A percentile compares a stretch with the other conserved stretches of the same genome.
Evolutionary conservation across 139 green algal genomes (phyloP).

Genomic region (Eudorina sp.): DNA sequence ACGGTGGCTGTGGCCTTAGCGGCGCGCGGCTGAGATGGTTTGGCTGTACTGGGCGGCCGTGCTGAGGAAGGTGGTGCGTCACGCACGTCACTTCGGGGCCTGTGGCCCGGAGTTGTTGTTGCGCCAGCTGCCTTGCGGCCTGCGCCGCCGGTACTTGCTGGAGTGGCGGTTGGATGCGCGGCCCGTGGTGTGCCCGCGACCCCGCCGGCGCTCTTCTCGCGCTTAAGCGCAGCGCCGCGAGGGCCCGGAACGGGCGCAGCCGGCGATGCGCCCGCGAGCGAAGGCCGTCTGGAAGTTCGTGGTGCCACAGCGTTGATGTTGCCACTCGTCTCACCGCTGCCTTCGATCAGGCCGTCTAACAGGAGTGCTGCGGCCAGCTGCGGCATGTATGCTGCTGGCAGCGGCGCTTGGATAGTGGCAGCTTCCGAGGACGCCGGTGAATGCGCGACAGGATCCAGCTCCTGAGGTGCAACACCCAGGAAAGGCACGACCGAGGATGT

Average conservation of each 20-base stretch:
- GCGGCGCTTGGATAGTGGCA: neutral
- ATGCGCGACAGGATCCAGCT: neutral
- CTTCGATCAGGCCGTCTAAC: neutral
- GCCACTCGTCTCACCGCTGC: slow-evolving; percentile 25
- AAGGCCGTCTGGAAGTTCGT: neutral
- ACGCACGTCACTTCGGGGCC: neutral
- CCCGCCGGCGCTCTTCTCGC: neutral
- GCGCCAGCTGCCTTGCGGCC: neutral
- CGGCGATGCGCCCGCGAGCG: no score
- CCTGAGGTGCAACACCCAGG: no score
- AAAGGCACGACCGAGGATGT: no score
- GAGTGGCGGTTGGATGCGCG: neutral
- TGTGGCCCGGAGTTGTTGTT: neutral
- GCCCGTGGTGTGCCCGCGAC: neutral
- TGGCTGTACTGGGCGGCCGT: neutral
- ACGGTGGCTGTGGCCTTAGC: neutral
- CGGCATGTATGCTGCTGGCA: neutral
- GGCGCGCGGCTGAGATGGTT: neutral
- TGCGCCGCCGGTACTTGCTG: neutral
- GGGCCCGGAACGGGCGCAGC: no score
- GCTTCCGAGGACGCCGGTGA: neutral
- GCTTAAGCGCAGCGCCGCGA: neutral
- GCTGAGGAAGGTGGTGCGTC: neutral
- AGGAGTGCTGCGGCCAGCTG: no score
- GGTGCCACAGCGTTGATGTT: neutral